These are phyloP conservation scores for Hypoxylon perforatum DNA, from an alignment of 495 filamentous ascomycete genomes.

Conservation along the genomic window DNA sequence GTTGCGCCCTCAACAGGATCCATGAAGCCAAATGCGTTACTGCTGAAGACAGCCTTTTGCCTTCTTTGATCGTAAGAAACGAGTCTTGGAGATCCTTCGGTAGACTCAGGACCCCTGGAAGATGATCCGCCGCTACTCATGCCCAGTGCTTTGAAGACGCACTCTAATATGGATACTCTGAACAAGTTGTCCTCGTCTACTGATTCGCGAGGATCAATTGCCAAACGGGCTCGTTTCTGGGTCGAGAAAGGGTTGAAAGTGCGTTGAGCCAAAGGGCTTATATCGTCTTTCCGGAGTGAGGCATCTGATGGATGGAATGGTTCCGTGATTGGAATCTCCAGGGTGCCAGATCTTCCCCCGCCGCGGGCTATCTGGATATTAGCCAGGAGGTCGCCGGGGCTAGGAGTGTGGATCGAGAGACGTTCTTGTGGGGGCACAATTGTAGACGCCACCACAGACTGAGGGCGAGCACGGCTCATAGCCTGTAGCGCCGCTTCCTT, in stretches of 20 bases:
- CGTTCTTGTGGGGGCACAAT: constrained; percentile 48
- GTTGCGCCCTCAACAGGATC: constrained; percentile 84
- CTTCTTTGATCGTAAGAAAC: constrained; percentile 86
- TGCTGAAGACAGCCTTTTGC: constrained; percentile 82
- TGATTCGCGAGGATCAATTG: constrained; percentile 75
- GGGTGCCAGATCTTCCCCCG: constrained; percentile 52
- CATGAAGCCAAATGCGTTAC: constrained; percentile 94
- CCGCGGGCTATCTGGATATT: constrained; percentile 79
- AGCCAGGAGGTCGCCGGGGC: constrained; percentile 82
- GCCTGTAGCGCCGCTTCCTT: constrained; percentile 85
- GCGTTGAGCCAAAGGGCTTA: constrained; percentile 71
- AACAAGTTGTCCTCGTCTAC: constrained; percentile 88
- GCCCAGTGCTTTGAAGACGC: constrained; percentile 95
- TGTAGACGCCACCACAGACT: constrained; percentile 43
- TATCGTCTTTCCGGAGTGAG: constrained; percentile 32
- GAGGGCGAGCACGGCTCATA: constrained; percentile 58
- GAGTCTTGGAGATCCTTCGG: constrained; percentile 84
- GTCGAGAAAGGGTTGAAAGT: constrained; percentile 66
- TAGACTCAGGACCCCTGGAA: constrained; percentile 74
- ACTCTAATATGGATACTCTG: constrained; percentile 89
- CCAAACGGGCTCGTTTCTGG: constrained; percentile 62
- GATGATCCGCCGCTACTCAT: constrained; percentile 75
- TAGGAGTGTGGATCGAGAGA: constrained; percentile 58
- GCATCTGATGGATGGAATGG: constrained; percentile 46
- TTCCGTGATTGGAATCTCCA: constrained; percentile 52